These are phyloP conservation scores for Prunus mongolica DNA, from an alignment of 306 rosid genomes.

Conservation along the genomic window DNA sequence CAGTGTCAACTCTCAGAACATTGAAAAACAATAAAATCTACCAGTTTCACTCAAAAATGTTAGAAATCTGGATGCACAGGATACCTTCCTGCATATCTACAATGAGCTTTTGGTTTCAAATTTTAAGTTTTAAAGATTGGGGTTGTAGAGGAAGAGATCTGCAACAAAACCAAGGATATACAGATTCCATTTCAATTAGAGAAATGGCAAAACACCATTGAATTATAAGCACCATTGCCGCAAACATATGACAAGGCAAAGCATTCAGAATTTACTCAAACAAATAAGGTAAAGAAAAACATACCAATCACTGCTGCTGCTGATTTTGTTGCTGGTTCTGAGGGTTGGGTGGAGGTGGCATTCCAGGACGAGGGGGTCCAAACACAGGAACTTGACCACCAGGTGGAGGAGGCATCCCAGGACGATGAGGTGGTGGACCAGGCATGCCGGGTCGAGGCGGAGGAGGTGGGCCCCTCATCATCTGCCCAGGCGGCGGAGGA, in stretches of 20 bases:
- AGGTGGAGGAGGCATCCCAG: slow-evolving; percentile 97
- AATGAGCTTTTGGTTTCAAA: no score
- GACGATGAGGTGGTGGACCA: slow-evolving; percentile 85
- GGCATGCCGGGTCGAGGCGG: slow-evolving; percentile 85
- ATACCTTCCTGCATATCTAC: no score
- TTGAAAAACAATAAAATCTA: no score
- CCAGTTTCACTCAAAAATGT: no score
- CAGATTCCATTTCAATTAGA: no score
- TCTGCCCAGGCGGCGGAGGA: slow-evolving; percentile 93
- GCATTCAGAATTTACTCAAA: background rate
- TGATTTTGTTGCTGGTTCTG: slow-evolving; percentile 20
- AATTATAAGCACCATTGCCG: background rate
- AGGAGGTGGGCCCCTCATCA: slow-evolving; percentile 90
- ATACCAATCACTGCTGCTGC: slow-evolving; percentile 9
- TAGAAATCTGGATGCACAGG: no score
- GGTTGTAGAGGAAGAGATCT: no score
- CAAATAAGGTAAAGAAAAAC: background rate
- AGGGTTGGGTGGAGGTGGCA: slow-evolving; percentile 18
- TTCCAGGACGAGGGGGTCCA: slow-evolving; percentile 65
- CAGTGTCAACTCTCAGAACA: no score
- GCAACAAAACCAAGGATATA: no score
- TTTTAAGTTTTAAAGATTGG: no score
- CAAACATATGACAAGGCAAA: background rate
- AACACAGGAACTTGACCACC: slow-evolving; percentile 70
- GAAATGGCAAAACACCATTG: no score